A percentile compares a stretch with the other conserved stretches of the same genome.
phyloP scores from a whole-genome alignment of 306 rosid genomes.

The Quercus engelmannii region DNA sequence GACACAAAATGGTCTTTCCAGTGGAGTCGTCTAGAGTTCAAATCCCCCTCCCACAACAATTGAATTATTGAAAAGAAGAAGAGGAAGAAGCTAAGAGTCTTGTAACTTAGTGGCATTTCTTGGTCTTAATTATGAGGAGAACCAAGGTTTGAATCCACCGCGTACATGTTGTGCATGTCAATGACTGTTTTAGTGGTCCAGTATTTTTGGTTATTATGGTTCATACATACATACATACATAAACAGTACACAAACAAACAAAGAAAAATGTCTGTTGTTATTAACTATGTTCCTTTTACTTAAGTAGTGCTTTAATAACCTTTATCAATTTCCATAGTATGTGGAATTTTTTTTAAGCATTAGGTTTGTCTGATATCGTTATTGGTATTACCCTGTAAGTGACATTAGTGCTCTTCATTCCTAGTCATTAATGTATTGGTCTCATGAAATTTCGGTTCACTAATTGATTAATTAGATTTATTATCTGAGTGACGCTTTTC shows the following conservation, averaged over 20 bases:
- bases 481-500: not conserved
- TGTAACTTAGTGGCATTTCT: no score
- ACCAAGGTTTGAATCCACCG: no score
- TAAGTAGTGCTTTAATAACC: not conserved
- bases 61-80: no score
- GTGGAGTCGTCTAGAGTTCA: no score
- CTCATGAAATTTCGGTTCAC: not conserved
- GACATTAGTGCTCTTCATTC: not conserved
- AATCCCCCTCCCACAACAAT: no score
- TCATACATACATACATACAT: not conserved
- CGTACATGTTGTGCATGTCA: not conserved
- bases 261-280: not conserved
- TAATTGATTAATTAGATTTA: not conserved
- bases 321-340: not conserved
- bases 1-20: no score
- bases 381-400: not conserved
- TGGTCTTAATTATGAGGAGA: no score
- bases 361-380: not conserved
- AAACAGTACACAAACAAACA: not conserved
- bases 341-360: not conserved
- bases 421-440: not conserved
- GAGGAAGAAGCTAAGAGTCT: no score
- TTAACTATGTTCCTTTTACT: not conserved
- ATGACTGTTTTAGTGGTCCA: not conserved
- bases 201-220: not conserved